Percentiles rank a stretch among this genome's conserved stretches.
Evolutionary conservation across 75 land plant species (phyloP).

Genomic region (Cupressus sempervirens): DNA sequence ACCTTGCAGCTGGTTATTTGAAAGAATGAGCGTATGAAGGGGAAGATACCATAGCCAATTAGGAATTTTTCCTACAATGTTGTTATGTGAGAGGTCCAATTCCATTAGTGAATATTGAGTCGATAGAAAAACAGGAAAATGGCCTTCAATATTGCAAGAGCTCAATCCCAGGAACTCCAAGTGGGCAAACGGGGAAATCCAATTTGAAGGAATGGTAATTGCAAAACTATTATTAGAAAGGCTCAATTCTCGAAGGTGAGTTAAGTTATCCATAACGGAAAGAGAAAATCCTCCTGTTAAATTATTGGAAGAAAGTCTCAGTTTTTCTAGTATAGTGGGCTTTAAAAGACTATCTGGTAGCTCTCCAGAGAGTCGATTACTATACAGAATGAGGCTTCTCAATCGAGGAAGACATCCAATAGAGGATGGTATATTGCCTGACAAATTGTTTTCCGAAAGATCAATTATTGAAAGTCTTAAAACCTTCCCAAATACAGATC

Average conservation of each 20-base stretch:
- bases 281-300: neutral
- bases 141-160: neutral
- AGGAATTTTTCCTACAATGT: neutral
- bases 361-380: neutral
- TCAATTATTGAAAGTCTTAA: neutral
- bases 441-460: neutral
- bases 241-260: too few relatives aligned
- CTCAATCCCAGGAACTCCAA: too few relatives aligned
- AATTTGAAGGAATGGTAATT: too few relatives aligned
- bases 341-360: neutral
- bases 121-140: neutral
- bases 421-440: neutral
- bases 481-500: too few relatives aligned
- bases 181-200: too few relatives aligned
- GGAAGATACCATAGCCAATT: neutral
- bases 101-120: neutral
- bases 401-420: neutral
- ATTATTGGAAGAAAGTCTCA: neutral
- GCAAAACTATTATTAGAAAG: too few relatives aligned
- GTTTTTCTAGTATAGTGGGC: neutral
- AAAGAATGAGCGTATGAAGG: neutral
- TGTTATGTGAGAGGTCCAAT: neutral
- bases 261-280: neutral
- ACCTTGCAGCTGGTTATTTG: neutral
- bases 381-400: neutral